phyloP scores from a whole-genome alignment of 306 rosid genomes.

The Casuarina glauca region DNA sequence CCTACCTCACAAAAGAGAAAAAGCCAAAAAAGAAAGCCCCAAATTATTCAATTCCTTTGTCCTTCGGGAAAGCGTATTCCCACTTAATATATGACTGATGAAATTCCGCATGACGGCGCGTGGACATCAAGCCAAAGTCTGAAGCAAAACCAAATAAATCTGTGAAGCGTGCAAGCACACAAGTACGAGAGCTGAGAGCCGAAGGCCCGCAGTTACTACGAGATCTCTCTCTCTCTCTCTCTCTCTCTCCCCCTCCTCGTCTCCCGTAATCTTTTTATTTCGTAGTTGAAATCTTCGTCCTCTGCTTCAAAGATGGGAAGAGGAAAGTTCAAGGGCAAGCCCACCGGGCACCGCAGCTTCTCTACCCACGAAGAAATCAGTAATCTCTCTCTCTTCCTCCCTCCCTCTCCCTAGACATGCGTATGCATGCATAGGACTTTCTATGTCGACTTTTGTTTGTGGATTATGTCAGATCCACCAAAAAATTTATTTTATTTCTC shows the following conservation, averaged over 20 bases:
- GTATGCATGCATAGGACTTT: background rate
- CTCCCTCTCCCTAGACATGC: background rate
- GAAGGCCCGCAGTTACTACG: no score
- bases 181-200: no score
- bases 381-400: slow-evolving; percentile 13
- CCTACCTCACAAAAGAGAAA: no score
- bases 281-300: background rate
- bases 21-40: background rate
- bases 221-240: no score
- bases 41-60: background rate
- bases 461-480: background rate
- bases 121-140: background rate
- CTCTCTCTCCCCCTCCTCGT: no score
- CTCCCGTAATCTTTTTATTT: no score
- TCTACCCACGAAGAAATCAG: slow-evolving; percentile 66
- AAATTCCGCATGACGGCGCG: background rate
- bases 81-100: background rate
- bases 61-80: background rate
- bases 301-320: slow-evolving; percentile 54
- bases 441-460: background rate
- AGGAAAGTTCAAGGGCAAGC: slow-evolving; percentile 78
- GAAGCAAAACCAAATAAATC: background rate
- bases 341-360: slow-evolving; percentile 75
- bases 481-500: background rate
- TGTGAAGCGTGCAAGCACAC: background rate